Evolutionary conservation across 164 flowering plant genomes (phyloP), one percentile per base, ranked within the genome.

Genomic region (Magnolia sinica): DNA sequence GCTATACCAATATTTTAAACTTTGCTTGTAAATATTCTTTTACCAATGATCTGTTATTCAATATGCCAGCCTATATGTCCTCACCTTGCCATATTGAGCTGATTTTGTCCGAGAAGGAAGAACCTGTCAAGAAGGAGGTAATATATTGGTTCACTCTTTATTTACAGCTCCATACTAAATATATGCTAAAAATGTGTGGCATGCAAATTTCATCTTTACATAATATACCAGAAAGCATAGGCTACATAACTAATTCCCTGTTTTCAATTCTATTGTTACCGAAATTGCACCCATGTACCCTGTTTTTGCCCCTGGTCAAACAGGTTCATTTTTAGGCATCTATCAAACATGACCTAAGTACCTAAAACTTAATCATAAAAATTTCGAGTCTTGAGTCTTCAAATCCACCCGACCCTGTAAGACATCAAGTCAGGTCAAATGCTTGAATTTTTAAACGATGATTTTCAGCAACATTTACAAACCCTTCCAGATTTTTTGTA

Each of bases 1-100:
- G 45, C 7, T 37, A 3, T 3, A 37, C 45, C 45, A 37, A 27
- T 27, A 27, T 27, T 27, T 27, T 27, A 27, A 27, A 27, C 29
- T 27, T 27, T 27, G 29, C 7, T 37, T 37, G 45, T 37, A 37
- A 37, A 37, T 37, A 37, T 37, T 37, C 45, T 37, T 5, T 37
- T 37, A 37, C 45, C 45, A 37, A 37, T 4, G 45, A 16, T 51
- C 19, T 49, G 3, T 55, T 72, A 2, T 50, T 16, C 4, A 14
- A 31, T 1, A 19, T 76, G 73, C 22, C 95, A 92, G 98, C 97
- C 5, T 94, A 94, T 72, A 94, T 94, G 98, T 92, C 97, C 1
- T 89, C 92, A 9, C 97, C 97, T 0, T 94, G 98, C 82, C 98
- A 94, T 76, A 94, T 94, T 75, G 98, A 94, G 85, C 81, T 94